Conservation (phyloP, 1,284 basidiomycete genomes). For the Microbotryum intermedium region DNA sequence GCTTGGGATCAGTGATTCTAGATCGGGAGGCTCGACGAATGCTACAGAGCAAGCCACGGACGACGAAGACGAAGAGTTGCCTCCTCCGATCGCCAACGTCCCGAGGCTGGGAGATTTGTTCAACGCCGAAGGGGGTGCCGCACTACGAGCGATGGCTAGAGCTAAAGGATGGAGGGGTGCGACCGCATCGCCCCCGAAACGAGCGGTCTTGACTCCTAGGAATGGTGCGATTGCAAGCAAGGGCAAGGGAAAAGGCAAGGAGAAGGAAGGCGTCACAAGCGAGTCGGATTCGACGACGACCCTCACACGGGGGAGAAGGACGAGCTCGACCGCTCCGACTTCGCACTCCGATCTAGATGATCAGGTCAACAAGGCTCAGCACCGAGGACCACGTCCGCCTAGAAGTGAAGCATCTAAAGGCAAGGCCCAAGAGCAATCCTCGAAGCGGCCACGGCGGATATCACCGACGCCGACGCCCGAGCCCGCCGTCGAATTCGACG, state of each 20-base stretch:
- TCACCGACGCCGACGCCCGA: background rate
- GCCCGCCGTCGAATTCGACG: constrained; percentile 4
- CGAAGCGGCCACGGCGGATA: background rate
- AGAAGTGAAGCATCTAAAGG: background rate
- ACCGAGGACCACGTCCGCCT: background rate
- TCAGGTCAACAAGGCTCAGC: background rate
- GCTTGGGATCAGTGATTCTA: too few relatives aligned
- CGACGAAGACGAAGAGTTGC: background rate
- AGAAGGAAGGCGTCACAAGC: background rate
- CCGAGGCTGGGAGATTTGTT: too few relatives aligned
- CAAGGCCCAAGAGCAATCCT: background rate
- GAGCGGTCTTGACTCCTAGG: too few relatives aligned
- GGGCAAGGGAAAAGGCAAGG: background rate
- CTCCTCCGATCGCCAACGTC: too few relatives aligned
- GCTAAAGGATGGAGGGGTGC: too few relatives aligned
- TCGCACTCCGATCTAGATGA: background rate
- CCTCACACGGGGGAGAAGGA: background rate
- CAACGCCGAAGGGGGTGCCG: too few relatives aligned
- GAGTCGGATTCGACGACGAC: background rate
- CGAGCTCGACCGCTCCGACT: background rate
- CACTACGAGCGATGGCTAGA: too few relatives aligned
- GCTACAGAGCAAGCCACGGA: background rate
- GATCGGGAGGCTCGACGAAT: background rate
- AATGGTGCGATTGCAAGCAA: too few relatives aligned
- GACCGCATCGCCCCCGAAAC: too few relatives aligned